A percentile compares a stretch with the other conserved stretches of the same genome.
These are phyloP conservation scores for Microsporum canis DNA, from an alignment of 2,329 filamentous ascomycete genomes.

Conservation along the genomic window DNA sequence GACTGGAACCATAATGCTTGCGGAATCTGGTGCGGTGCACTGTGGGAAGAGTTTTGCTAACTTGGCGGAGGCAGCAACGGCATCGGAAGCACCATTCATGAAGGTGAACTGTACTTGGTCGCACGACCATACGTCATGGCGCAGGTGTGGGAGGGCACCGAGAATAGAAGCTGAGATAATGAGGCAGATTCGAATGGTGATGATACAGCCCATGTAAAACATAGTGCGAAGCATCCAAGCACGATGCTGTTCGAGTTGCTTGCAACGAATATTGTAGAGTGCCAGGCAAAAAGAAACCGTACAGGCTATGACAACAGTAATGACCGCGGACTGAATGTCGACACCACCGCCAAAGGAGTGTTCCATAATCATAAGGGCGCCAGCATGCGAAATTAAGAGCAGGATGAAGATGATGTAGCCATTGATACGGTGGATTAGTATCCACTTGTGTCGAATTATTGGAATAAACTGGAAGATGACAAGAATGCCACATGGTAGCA, in stretches of 20 bases:
- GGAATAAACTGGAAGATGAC: constrained; percentile 35
- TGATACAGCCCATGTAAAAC: constrained; percentile 29
- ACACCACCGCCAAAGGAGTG: constrained; percentile 45
- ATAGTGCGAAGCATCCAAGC: constrained; percentile 53
- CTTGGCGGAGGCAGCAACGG: background rate
- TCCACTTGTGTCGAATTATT: constrained; percentile 35
- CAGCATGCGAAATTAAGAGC: constrained; percentile 36
- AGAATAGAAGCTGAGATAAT: constrained; percentile 34
- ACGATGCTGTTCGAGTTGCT: constrained; percentile 53
- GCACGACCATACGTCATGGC: constrained; percentile 35
- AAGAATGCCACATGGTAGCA: constrained; percentile 28
- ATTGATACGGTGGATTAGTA: constrained; percentile 49
- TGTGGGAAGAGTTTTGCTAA: constrained; percentile 18
- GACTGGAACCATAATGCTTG: constrained; percentile 18
- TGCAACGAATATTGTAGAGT: constrained; percentile 46
- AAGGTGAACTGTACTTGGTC: constrained; percentile 38
- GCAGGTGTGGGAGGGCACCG: constrained; percentile 21
- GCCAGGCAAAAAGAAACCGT: constrained; percentile 24
- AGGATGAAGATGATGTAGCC: constrained; percentile 47
- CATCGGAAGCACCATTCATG: constrained; percentile 15
- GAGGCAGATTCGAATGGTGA: constrained; percentile 26
- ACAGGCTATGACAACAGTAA: constrained; percentile 4
- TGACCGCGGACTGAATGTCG: constrained; percentile 39
- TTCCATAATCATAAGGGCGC: constrained; percentile 44
- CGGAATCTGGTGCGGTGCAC: constrained; percentile 19